Percentiles rank a stretch among this genome's conserved stretches.
Evolutionary conservation across 768 basidiomycete genomes (phyloP).

Genomic region (Pisolithus tinctorius): DNA sequence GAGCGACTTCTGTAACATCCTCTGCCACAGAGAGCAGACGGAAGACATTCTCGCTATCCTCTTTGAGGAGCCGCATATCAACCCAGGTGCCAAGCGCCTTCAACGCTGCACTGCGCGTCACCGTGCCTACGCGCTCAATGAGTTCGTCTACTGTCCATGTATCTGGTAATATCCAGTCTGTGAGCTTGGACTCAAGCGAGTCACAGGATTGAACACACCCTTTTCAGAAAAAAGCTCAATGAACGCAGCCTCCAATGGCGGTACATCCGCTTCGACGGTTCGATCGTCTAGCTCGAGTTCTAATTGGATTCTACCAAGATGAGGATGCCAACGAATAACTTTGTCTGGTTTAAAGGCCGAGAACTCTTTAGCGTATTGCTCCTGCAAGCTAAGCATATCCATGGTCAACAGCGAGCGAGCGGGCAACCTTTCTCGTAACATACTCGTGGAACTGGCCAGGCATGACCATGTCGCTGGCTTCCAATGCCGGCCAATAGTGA

Average conservation of each 20-base stretch:
- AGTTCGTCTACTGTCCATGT: constrained; percentile 70
- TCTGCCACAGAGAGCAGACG: constrained; percentile 58
- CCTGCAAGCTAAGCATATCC: constrained; percentile 49
- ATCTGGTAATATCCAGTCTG: constrained; percentile 31
- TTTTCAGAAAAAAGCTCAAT: constrained; percentile 79
- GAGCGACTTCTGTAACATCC: constrained; percentile 29
- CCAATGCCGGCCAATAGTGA: constrained; percentile 91
- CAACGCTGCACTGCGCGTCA: constrained; percentile 57
- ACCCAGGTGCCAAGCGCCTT: constrained; percentile 82
- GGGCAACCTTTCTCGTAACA: constrained; percentile 15
- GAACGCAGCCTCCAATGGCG: constrained; percentile 86
- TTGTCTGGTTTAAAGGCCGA: constrained; percentile 89
- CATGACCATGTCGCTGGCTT: constrained; percentile 65
- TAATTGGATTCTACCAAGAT: constrained; percentile 78
- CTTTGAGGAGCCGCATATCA: constrained; percentile 73
- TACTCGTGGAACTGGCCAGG: constrained; percentile 82
- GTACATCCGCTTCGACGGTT: constrained; percentile 64
- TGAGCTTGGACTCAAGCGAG: background rate
- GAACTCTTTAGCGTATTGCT: constrained; percentile 71
- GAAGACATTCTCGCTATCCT: constrained; percentile 54
- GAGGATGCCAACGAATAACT: constrained; percentile 80
- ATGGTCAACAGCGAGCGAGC: constrained; percentile 1
- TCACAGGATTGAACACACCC: constrained; percentile 30
- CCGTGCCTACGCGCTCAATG: constrained; percentile 51
- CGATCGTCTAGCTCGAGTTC: constrained; percentile 82